Conservation (phyloP, 495 filamentous ascomycete genomes). For the Trichoderma parareesei region DNA sequence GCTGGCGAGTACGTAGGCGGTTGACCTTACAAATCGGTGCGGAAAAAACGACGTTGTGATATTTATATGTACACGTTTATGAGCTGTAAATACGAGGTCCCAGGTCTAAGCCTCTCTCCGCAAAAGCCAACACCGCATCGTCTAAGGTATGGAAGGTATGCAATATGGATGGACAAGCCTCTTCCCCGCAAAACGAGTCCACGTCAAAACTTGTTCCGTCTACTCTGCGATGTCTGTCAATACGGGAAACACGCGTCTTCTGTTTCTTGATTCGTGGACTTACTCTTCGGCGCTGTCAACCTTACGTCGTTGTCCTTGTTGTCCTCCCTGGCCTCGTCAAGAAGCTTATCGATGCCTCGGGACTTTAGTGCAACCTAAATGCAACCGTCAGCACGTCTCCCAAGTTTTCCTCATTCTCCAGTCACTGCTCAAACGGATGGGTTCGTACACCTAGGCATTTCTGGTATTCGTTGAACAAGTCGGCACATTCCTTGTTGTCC, state of each 20-base stretch:
- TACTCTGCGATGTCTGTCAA: slow-evolving; percentile 11
- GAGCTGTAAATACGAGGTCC: slow-evolving; percentile 1
- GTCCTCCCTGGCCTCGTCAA: slow-evolving; percentile 76
- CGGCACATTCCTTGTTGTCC: slow-evolving; percentile 66
- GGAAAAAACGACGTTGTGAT: slow-evolving; percentile 1
- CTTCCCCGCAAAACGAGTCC: background rate
- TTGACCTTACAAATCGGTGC: background rate
- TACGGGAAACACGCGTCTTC: background rate
- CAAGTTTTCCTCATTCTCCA: slow-evolving; percentile 4
- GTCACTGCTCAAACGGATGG: no score
- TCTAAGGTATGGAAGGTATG: no score
- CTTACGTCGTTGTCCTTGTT: slow-evolving; percentile 72
- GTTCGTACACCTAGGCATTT: slow-evolving; percentile 62
- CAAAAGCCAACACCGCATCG: background rate
- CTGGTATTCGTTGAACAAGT: slow-evolving; percentile 79
- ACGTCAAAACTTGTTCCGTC: background rate
- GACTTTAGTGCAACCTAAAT: slow-evolving; percentile 70
- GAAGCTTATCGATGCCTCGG: slow-evolving; percentile 74
- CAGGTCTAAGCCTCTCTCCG: slow-evolving; percentile 3
- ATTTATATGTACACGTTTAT: background rate
- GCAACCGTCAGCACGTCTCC: slow-evolving; percentile 3
- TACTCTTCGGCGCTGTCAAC: slow-evolving; percentile 42
- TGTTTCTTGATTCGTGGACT: background rate
- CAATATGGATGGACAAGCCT: background rate
- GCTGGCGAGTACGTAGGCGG: background rate